Percentiles rank a stretch among this genome's conserved stretches.
These are phyloP conservation scores for Aspergillus niger DNA, from an alignment of 2,329 filamentous ascomycete genomes.

Conservation along the genomic window DNA sequence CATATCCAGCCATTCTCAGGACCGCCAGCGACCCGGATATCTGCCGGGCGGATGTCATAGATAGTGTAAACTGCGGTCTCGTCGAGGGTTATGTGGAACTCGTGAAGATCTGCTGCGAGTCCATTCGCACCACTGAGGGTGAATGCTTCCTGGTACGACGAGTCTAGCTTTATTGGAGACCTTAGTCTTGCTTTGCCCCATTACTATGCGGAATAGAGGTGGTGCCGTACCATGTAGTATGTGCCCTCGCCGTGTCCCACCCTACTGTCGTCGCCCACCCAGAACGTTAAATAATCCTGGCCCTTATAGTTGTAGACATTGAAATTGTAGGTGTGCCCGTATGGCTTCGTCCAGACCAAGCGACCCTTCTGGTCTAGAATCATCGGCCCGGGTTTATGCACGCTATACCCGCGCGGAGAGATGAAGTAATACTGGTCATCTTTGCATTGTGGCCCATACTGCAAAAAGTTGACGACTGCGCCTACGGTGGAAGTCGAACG, in stretches of 20 bases:
- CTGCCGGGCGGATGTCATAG: conserved; percentile 41
- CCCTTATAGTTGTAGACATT: conserved; percentile 50
- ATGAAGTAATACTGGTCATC: conserved; percentile 44
- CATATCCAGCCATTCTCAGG: conserved; percentile 42
- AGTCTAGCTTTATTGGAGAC: conserved; percentile 28
- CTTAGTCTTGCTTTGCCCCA: neutral
- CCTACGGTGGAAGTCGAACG: conserved; percentile 27
- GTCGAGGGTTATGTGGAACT: conserved; percentile 47
- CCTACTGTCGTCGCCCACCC: conserved; percentile 50
- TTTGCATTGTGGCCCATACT: conserved; percentile 37
- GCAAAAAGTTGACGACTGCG: conserved; percentile 29
- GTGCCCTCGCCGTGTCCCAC: conserved; percentile 50
- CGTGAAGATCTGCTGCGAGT: conserved; percentile 45
- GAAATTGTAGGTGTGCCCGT: conserved; percentile 48
- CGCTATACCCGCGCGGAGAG: conserved; percentile 38
- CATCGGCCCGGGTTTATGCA: conserved; percentile 43
- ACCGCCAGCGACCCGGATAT: conserved; percentile 42
- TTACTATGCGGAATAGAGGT: neutral
- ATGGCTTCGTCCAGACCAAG: conserved; percentile 49
- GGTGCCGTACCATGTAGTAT: conserved; percentile 47
- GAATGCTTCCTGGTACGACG: conserved; percentile 37
- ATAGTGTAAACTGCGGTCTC: conserved; percentile 47
- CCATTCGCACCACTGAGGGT: conserved; percentile 42
- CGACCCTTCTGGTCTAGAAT: conserved; percentile 49
- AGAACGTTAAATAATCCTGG: conserved; percentile 52